Evolutionary conservation across 2,329 filamentous ascomycete species (phyloP), one percentile per base, ranked within the genome.

Genomic region (Beauveria brongniartii): DNA sequence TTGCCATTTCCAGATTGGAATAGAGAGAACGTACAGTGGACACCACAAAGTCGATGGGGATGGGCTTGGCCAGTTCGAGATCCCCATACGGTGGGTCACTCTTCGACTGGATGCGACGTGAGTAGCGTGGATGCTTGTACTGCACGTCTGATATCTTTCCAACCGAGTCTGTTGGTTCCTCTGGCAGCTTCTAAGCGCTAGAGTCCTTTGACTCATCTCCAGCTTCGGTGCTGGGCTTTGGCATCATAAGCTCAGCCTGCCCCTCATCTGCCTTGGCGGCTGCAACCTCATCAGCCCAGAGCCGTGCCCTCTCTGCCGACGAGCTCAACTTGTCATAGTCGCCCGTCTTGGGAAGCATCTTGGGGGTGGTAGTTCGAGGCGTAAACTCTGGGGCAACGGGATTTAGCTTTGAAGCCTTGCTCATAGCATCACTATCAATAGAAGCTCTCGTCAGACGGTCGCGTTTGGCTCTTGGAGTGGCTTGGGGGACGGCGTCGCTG

Each of bases 371-470:
- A 8, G 53, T 46, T 12, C 76, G 76, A 53, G 82, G 82, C 1
- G 80, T 84, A 63, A 85, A 85, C 58, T 78, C 77, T 50, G 80
- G 77, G 30, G 82, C 82, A 65, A 77, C 73, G 37, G 82, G 82
- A 70, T 85, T 84, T 66, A 84, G 72, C 67, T 74, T 81, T 63
- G 75, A 63, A 20, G 43, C 51, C 18, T 51, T 52, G 52, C 57
- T 63, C 43, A 58, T 6, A 22, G 58, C 50, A 43, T 60, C 58
- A 22, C 58, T 60, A 24, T 60, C 58, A 2, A 54, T 44, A 5
- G 58, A 60, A 16, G 28, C 43, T 43, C 41, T 54, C 9, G 48
- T 30, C 14, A 22, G 7, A 37, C 5, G n/a, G 16, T 54, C 24
- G 30, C 58, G 40, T 16, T 28, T 54, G 5, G 14, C 71, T 50